A percentile compares a stretch with the other conserved stretches of the same genome.
phyloP scores from a whole-genome alignment of 2,329 filamentous ascomycete species.

The Alternaria viburni region DNA sequence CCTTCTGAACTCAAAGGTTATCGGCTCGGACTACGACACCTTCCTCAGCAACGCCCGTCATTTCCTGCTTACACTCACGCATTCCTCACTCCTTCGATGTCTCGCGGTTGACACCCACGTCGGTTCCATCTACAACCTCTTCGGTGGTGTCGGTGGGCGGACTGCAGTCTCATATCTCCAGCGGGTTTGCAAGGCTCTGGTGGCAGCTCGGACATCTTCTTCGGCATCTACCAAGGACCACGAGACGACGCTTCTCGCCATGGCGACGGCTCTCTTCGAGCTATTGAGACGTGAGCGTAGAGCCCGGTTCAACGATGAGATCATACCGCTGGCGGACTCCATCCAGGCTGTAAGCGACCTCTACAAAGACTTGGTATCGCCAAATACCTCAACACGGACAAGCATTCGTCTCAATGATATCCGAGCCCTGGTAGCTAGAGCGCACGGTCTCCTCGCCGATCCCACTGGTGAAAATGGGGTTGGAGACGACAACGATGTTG shows the following conservation, averaged over 20 bases:
- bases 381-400: not conserved
- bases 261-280: slow-evolving; percentile 22
- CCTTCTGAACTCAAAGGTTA: slow-evolving; percentile 21
- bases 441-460: slow-evolving; percentile 21
- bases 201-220: not conserved
- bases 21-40: not conserved
- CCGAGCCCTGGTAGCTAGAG: slow-evolving; percentile 23
- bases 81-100: slow-evolving; percentile 42
- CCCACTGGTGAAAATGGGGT: not conserved
- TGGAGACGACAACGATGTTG: not conserved
- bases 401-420: slow-evolving; percentile 9
- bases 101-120: slow-evolving; percentile 46
- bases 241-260: slow-evolving; percentile 13
- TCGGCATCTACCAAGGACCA: not conserved
- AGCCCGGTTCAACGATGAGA: slow-evolving; percentile 27
- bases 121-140: slow-evolving; percentile 44
- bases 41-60: slow-evolving; percentile 11
- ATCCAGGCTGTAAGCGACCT: slow-evolving; percentile 11
- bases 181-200: slow-evolving; percentile 24
- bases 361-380: not conserved
- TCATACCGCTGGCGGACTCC: slow-evolving; percentile 12
- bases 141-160: slow-evolving; percentile 40
- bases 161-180: slow-evolving; percentile 43
- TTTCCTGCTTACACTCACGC: slow-evolving; percentile 42
- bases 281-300: slow-evolving; percentile 26